These are phyloP conservation scores for Teunomyces barrocoloradensis DNA, from an alignment of 805 yeast genomes.

Conservation along the genomic window DNA sequence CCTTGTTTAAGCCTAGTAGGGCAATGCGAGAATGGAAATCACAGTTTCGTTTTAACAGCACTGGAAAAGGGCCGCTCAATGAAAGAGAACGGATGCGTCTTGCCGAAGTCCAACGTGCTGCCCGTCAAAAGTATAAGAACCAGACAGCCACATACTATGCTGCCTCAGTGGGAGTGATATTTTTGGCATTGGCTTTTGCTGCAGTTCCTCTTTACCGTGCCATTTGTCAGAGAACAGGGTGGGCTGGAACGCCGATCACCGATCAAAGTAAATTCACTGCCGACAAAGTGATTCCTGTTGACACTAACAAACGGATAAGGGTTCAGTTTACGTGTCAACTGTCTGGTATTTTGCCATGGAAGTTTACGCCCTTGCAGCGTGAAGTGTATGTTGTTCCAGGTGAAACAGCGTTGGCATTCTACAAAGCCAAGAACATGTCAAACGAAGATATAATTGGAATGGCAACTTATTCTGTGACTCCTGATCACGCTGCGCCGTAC, in stretches of 20 bases:
- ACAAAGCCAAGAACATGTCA: conserved; percentile 83
- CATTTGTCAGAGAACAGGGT: conserved; percentile 91
- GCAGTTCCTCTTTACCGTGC: conserved; percentile 93
- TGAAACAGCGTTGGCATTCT: conserved; percentile 95
- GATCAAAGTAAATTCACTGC: conserved; percentile 77
- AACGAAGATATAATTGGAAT: conserved; percentile 93
- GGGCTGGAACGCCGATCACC: conserved; percentile 93
- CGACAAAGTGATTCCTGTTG: conserved; percentile 85
- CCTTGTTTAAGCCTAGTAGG: background rate
- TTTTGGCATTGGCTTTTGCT: conserved; percentile 77
- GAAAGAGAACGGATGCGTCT: conserved; percentile 12
- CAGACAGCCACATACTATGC: conserved; percentile 64
- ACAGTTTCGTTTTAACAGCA: conserved; percentile 1
- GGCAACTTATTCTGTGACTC: conserved; percentile 97
- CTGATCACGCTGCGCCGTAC: conserved; percentile 94
- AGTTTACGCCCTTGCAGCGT: conserved; percentile 87
- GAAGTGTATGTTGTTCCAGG: conserved; percentile 94
- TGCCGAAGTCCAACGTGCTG: conserved; percentile 23
- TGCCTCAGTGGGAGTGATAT: conserved; percentile 63
- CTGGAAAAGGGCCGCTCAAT: background rate
- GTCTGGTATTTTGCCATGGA: conserved; percentile 90
- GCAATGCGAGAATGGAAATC: background rate
- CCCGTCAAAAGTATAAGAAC: conserved; percentile 34
- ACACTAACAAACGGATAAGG: conserved; percentile 74
- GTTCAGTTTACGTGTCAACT: conserved; percentile 92